These are phyloP conservation scores for Protomyces macrosporus DNA, from an alignment of 1,139 yeast genomes.

Conservation along the genomic window DNA sequence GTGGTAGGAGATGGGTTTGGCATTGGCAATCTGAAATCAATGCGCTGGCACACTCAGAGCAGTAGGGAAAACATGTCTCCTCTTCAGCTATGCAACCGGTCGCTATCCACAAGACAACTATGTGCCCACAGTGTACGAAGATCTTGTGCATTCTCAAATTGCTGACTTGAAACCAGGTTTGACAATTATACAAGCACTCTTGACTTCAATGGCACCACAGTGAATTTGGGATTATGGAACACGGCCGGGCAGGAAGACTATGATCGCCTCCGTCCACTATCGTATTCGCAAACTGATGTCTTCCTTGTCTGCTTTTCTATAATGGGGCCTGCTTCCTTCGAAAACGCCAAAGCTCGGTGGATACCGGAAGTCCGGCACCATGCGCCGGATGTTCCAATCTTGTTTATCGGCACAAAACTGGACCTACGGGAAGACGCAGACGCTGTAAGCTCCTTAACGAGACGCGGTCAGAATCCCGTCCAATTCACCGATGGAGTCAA, in stretches of 20 bases:
- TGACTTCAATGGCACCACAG: constrained; percentile 71
- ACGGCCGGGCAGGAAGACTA: constrained; percentile 97
- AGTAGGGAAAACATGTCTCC: constrained; percentile 86
- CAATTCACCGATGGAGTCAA: constrained; percentile 59
- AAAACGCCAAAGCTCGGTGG: constrained; percentile 63
- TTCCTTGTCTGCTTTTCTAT: constrained; percentile 83
- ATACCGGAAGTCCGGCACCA: constrained; percentile 83
- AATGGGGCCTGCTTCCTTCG: constrained; percentile 73
- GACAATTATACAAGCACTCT: constrained; percentile 86
- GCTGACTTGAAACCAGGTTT: constrained; percentile 4
- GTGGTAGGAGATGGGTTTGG: constrained; percentile 86
- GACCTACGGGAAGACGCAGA: constrained; percentile 81
- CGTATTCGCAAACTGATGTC: constrained; percentile 89
- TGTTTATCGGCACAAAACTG: constrained; percentile 78
- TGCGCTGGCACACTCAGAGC: constrained; percentile 46
- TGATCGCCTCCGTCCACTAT: constrained; percentile 81
- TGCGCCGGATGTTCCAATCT: constrained; percentile 70
- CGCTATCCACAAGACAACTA: constrained; percentile 85
- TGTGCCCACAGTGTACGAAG: constrained; percentile 66
- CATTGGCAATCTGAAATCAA: not conserved
- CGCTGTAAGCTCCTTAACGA: constrained; percentile 64
- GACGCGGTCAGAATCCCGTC: constrained; percentile 59
- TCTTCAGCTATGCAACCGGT: constrained; percentile 85
- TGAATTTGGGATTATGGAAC: constrained; percentile 79
- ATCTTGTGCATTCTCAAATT: no score